Evolutionary conservation across 306 rosid species (phyloP), one percentile per base, ranked within the genome.

Genomic region (Cucurbita pepo): DNA sequence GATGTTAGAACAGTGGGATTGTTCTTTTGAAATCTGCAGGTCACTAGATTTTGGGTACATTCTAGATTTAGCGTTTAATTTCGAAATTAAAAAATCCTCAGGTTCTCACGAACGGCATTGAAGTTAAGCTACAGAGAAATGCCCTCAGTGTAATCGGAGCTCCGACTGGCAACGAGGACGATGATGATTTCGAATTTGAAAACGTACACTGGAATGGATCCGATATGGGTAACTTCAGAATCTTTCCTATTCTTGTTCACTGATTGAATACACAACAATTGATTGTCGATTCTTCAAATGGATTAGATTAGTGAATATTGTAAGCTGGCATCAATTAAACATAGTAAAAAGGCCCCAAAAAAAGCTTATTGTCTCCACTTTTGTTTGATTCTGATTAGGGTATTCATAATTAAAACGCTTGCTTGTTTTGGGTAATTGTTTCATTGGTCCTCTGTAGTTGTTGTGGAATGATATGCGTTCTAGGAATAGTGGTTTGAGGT

Each of bases 81-180:
- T 50, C 6, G 6, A 5, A 45, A 21, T 59, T 10, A 37, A 61
- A 34, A 16, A 55, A 22, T 55, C 65, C 76, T 73, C 82, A 94
- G 99, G 97, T 94, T 76, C 99, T 94, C 56, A 94, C 99, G 10
- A 94, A 94, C 56, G 99, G 99, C 77, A 94, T 94, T 70, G 99
- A 94, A 86, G 99, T 94, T 71, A 94, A 94, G 83, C 84, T 94
- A n/a, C 99, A 94, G 84, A 86, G 99, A 76, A 94, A 94, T 80
- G 99, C 99, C 78, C 97, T 94, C 45, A 94, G 99, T 62, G 99
- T 94, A 76, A 82, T 94, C 45, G 99, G 89, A 84, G 92, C 99
- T 72, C 99, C 99, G 1, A 91, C 97, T 0, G 99, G 99, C 30
- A 88, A 91, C 0, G 99, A 94, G 83, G 99, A 94, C 58, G 99